Evolutionary conservation across 768 basidiomycete species (phyloP).

Genomic region (Boletus tylopilopsis): DNA sequence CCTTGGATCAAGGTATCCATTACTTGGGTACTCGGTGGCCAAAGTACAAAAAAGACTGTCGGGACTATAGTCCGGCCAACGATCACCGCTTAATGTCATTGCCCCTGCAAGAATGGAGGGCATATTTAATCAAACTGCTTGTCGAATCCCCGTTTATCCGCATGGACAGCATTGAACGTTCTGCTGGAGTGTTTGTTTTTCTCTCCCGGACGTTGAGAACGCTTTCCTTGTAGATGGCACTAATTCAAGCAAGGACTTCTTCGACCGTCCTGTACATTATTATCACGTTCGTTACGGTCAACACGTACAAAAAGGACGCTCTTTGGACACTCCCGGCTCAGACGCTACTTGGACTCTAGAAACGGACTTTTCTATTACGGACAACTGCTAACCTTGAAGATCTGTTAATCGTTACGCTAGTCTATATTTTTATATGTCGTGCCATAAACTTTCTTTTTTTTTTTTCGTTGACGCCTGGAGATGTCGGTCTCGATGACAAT

Average conservation of each 20-base stretch:
- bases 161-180: conserved; percentile 14
- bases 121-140: not conserved
- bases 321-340: conserved; percentile 19
- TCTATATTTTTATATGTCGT: conserved; percentile 25
- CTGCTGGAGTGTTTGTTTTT: not conserved
- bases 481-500: not conserved
- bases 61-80: conserved; percentile 20
- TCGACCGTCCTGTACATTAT: conserved; percentile 7
- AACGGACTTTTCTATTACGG: conserved; percentile 22
- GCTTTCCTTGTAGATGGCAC: conserved; percentile 4
- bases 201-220: conserved; percentile 5
- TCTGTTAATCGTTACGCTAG: conserved; percentile 29
- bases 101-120: not conserved
- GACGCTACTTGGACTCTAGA: conserved; percentile 26
- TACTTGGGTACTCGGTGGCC: conserved; percentile 38
- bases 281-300: conserved; percentile 25
- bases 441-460: conserved; percentile 8
- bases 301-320: conserved; percentile 21
- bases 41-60: conserved; percentile 32
- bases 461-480: conserved; percentile 7
- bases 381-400: conserved; percentile 15
- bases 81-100: conserved; percentile 2
- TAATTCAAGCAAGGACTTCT: conserved; percentile 9
- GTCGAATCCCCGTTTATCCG: not conserved
- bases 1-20: conserved; percentile 57